Evolutionary conservation across 2,329 filamentous ascomycete species (phyloP).

Genomic region (Aureobasidium namibiae): DNA sequence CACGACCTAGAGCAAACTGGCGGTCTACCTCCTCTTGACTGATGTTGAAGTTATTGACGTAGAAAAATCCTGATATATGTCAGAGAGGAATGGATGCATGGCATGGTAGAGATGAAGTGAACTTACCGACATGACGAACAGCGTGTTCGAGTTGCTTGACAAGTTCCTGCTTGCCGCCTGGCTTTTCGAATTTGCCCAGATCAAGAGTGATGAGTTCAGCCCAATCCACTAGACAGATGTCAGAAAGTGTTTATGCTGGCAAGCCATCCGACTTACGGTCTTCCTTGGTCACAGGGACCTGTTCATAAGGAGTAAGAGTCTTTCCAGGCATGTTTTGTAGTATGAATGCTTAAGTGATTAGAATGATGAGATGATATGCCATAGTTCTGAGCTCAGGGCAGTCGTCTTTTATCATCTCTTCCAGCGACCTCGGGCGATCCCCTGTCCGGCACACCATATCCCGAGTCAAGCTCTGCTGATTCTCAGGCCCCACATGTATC

Average conservation of each 20-base stretch:
- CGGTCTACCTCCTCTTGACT: slow-evolving; percentile 50
- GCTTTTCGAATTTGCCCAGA: slow-evolving; percentile 45
- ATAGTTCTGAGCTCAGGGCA: neutral
- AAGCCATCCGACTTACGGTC: slow-evolving; percentile 15
- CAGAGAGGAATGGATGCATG: neutral
- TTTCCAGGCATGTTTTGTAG: slow-evolving; percentile 15
- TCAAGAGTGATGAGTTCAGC: slow-evolving; percentile 52
- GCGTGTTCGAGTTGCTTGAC: slow-evolving; percentile 49
- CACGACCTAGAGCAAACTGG: slow-evolving; percentile 53
- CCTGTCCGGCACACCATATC: neutral
- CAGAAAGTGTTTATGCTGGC: neutral
- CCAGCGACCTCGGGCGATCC: neutral
- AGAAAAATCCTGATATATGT: slow-evolving; percentile 46
- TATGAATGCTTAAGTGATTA: too few species aligned
- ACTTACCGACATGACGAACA: slow-evolving; percentile 23
- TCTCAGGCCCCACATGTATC: neutral
- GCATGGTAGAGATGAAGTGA: neutral
- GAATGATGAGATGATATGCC: too few species aligned
- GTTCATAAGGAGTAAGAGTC: slow-evolving; percentile 21
- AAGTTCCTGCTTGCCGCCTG: slow-evolving; percentile 46
- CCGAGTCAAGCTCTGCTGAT: slow-evolving; percentile 2
- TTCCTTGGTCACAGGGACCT: slow-evolving; percentile 26
- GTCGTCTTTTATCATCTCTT: neutral
- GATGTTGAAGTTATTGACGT: slow-evolving; percentile 56
- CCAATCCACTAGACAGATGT: slow-evolving; percentile 29